phyloP scores from a whole-genome alignment of 129 eudicot species.

The Flaveria trinervia region DNA sequence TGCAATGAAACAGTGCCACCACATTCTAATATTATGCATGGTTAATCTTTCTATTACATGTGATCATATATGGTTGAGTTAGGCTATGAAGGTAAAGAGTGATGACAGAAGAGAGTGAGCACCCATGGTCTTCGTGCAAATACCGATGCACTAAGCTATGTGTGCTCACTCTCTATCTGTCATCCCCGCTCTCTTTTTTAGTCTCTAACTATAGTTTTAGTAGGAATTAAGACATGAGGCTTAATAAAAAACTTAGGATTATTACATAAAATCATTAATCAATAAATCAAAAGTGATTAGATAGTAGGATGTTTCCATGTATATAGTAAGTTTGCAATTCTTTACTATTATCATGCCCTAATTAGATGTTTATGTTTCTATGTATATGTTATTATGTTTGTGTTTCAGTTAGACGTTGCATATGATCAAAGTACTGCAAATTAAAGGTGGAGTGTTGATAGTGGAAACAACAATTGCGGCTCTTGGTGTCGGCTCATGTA shows the following conservation, averaged over 20 bases:
- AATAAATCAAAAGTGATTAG: background rate
- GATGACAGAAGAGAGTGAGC: slow-evolving; percentile 99
- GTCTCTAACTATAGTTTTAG: slow-evolving; percentile 17
- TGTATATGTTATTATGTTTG: background rate
- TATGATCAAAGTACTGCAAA: background rate
- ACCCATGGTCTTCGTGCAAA: slow-evolving; percentile 74
- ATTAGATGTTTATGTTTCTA: no score
- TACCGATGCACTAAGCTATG: slow-evolving; percentile 64
- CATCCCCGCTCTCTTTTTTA: slow-evolving; percentile 41
- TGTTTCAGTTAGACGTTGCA: background rate
- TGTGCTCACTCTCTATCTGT: slow-evolving; percentile 90
- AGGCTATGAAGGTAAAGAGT: slow-evolving; percentile 45
- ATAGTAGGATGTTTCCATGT: background rate
- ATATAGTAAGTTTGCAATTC: background rate
- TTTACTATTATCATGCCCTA: no score
- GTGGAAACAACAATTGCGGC: background rate
- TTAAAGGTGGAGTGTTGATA: background rate
- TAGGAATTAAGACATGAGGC: background rate
- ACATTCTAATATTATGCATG: background rate
- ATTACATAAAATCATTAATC: background rate
- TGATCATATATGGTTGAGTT: background rate
- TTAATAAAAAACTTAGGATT: background rate
- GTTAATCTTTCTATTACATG: background rate
- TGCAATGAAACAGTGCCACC: background rate
- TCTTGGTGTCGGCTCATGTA: background rate